phyloP scores from a whole-genome alignment of 345 rosid genomes.

The Lenwebbia sp. region DNA sequence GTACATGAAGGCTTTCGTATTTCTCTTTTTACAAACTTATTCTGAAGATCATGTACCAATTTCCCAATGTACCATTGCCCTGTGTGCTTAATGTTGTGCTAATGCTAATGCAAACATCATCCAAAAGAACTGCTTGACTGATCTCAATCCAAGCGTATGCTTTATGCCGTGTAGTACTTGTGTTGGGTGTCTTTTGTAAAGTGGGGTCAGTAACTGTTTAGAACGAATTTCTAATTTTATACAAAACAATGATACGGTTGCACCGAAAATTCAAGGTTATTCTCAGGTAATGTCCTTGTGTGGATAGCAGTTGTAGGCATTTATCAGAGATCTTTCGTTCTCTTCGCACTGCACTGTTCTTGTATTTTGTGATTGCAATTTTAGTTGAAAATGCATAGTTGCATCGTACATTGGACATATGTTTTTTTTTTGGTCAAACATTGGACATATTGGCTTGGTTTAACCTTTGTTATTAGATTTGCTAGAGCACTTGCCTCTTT shows the following conservation, averaged over 20 bases:
- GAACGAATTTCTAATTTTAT: not conserved
- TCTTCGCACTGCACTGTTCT: not conserved
- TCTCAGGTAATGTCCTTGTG: not conserved
- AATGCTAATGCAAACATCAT: not conserved
- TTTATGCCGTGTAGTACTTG: not conserved
- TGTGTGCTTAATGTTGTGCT: not conserved
- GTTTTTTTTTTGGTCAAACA: not conserved
- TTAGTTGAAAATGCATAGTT: not conserved
- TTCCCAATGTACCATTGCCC: not conserved
- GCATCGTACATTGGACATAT: not conserved
- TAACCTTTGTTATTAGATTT: not conserved
- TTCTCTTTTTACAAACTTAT: not conserved
- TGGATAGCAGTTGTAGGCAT: not conserved
- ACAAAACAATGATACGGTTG: not conserved
- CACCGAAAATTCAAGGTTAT: not conserved
- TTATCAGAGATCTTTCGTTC: not conserved
- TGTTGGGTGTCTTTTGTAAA: not conserved
- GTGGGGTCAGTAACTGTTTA: not conserved
- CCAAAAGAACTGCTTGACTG: not conserved
- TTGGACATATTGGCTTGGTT: not conserved
- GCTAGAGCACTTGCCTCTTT: not conserved
- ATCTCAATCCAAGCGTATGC: not conserved
- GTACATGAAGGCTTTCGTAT: constrained; percentile 3
- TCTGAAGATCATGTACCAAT: not conserved
- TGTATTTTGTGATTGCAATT: not conserved